These are phyloP conservation scores for Chlorella sorokiniana DNA, from an alignment of 139 green algal species.

Conservation along the genomic window DNA sequence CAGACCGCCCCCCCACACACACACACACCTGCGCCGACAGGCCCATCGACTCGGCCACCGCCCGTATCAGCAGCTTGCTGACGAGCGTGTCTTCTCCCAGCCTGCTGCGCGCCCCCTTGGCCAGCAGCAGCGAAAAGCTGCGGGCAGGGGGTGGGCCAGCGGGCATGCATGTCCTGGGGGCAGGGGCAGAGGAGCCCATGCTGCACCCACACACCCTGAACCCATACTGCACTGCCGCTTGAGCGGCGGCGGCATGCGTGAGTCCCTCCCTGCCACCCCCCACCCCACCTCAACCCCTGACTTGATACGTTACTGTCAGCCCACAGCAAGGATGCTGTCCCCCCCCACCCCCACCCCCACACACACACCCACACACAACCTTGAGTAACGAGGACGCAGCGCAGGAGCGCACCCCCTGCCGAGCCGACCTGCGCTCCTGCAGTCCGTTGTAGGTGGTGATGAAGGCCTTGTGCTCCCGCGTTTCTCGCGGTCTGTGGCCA, in stretches of 20 bases:
- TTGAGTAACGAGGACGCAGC: too few relatives aligned
- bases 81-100: constrained; percentile 68
- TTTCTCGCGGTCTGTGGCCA: constrained; percentile 71
- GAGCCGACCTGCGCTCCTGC: constrained; percentile 7
- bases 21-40: background rate
- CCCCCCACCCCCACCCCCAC: too few relatives aligned
- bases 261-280: too few relatives aligned
- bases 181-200: too few relatives aligned
- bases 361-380: too few relatives aligned
- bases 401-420: background rate
- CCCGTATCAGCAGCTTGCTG: constrained; percentile 57
- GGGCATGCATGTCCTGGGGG: background rate
- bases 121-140: constrained; percentile 51
- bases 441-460: constrained; percentile 45
- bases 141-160: too few relatives aligned
- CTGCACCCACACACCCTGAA: too few relatives aligned
- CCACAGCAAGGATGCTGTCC: too few relatives aligned
- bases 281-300: too few relatives aligned
- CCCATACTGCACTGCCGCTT: too few relatives aligned
- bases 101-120: constrained; percentile 64
- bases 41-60: constrained; percentile 34
- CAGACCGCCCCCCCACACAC: background rate
- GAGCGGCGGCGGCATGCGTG: too few relatives aligned
- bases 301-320: too few relatives aligned
- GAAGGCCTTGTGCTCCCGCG: constrained; percentile 68